Evolutionary conservation across 2,329 filamentous ascomycete genomes (phyloP), one percentile per base, ranked within the genome.

Genomic region (Epicoccum nigrum): DNA sequence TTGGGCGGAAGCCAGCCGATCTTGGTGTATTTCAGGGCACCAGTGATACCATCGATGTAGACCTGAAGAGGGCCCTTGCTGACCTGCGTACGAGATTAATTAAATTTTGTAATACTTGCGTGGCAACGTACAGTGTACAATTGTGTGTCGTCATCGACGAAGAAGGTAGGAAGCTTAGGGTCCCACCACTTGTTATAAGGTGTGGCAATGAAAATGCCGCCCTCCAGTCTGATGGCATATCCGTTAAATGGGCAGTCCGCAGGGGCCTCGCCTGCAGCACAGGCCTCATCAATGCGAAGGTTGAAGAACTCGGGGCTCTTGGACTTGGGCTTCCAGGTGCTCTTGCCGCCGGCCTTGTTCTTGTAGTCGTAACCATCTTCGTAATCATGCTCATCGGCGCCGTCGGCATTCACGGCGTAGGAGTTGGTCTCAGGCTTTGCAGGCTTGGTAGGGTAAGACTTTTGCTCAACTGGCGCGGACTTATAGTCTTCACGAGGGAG

Each of bases 151-250:
- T 67, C 62, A 37, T 64, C 62, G 23, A 63, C 66, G 32, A 65
- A 68, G 50, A 71, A 66, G 20, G 62, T 48, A 19, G 63, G 50
- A 13, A 69, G 56, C 45, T 64, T 63, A 12, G 58, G 58, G 23
- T 66, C 58, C 42, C 50, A 67, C 55, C 56, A 65, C 43, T 63
- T 65, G 58, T 65, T 67, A 55, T 67, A 69, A 23, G 64, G 63
- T 15, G 63, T 67, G 9, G 62, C 67, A 49, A 68, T 60, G 15
- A 59, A 59, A n/a, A 60, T 60, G 32, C 63, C 64, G 12, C 63
- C 56, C 30, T 65, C 51, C n/a, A 69, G 44, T 16, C 62, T 60
- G 42, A 68, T 58, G 12, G 58, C 61, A 25, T 58, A 66, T 17
- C 58, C 55, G 12, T 49, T 45, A 37, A 65, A 56, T 3, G 39